Evolutionary conservation across 2,329 filamentous ascomycete species (phyloP), one percentile per base, ranked within the genome.

Genomic region (Tolypocladium endophyticum): DNA sequence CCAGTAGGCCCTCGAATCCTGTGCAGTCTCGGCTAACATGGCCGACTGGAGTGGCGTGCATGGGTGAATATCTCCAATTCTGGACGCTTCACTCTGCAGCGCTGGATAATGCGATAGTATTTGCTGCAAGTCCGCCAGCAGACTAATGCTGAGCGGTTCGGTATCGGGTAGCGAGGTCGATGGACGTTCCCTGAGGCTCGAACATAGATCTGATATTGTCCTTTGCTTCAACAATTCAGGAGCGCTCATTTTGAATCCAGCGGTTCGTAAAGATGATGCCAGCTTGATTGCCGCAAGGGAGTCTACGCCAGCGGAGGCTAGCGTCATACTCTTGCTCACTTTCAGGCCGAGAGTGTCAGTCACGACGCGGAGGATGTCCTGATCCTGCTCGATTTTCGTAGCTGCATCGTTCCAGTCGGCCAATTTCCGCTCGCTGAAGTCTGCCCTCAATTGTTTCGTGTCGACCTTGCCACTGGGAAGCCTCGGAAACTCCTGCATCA

Each of bases 391-490:
- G 12, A 65, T 52, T 1, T 43, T 25, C 33, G 30, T 6, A 6
- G 61, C 58, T 2, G 36, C n/a, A 2, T 45, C 50, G 18, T 59
- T 57, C n/a, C 52, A 50, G 11, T 61, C 56, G 6, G 56, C 39
- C 54, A 59, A 45, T 45, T 66, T 69, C 50, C 55, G 58, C 36
- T 61, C 54, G 33, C 67, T 60, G 47, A 72, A 89, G 9, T 82
- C 75, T 1, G 75, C 69, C 64, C 85, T 79, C 9, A 96, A 74
- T 16, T 71, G 73, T 65, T 85, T 87, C 57, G 85, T 85, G 67
- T 96, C 88, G 18, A 92, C 80, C 68, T 97, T 97, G 0, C 92
- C 92, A 0, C 91, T 96, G 2, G 91, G 79, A 25, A 96, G 76
- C 58, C 87, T 85, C 0, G 91, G 91, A 59, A 96, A 86, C 11